These are phyloP conservation scores for Purpureocillium takamizusanense DNA, from an alignment of 2,329 filamentous ascomycete species.

Conservation along the genomic window DNA sequence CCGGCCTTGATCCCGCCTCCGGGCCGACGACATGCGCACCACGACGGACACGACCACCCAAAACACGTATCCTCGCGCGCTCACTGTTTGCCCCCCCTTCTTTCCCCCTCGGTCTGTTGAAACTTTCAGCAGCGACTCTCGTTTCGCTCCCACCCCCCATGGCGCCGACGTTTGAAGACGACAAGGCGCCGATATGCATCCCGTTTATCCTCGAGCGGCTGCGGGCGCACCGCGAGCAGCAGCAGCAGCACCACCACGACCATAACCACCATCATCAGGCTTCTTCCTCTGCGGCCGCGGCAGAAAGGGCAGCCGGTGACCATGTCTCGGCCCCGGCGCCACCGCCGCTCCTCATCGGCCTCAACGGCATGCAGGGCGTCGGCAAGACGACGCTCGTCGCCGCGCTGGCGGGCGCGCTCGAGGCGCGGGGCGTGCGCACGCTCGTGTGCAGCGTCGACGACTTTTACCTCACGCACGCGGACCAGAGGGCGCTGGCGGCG, in stretches of 20 bases:
- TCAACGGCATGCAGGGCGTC: conserved; percentile 86
- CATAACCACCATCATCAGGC: too few relatives aligned
- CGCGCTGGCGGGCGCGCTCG: conserved; percentile 53
- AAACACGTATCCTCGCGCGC: too few relatives aligned
- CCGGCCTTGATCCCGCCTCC: too few relatives aligned
- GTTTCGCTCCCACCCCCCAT: neutral
- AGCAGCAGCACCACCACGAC: conserved; percentile 19
- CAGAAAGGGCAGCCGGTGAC: too few relatives aligned
- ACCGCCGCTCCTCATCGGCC: conserved; percentile 66
- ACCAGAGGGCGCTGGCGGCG: conserved; percentile 56
- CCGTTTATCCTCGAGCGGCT: conserved; percentile 64
- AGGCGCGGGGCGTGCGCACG: conserved; percentile 48
- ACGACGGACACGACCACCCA: too few relatives aligned
- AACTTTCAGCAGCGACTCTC: too few relatives aligned
- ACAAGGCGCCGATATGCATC: conserved; percentile 70
- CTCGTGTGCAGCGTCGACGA: conserved; percentile 80
- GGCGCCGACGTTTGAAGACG: conserved; percentile 48
- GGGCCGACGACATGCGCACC: too few relatives aligned
- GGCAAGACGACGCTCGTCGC: conserved; percentile 85
- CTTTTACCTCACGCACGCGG: conserved; percentile 69
- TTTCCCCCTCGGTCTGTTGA: too few relatives aligned
- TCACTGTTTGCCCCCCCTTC: too few relatives aligned
- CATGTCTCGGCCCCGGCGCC: too few relatives aligned
- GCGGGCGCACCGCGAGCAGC: conserved; percentile 31
- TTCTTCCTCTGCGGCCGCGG: too few relatives aligned